Evolutionary conservation across 2,329 filamentous ascomycete genomes (phyloP).

Genomic region (Nemania sp.): DNA sequence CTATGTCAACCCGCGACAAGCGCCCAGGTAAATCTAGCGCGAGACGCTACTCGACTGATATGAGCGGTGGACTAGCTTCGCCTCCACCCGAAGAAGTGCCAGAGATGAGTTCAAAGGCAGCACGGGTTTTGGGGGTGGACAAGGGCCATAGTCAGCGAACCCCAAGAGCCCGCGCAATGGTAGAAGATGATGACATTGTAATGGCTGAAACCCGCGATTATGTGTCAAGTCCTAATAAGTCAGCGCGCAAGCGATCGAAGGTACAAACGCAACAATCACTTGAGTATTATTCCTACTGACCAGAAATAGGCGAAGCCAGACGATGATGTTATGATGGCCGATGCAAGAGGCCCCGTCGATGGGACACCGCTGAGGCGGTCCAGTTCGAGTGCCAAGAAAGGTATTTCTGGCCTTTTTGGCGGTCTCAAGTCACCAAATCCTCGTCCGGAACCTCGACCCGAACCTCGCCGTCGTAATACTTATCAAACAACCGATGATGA

Average conservation of each 20-base stretch:
- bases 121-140: conserved; percentile 70
- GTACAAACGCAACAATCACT: conserved; percentile 44
- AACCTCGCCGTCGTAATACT: conserved; percentile 54
- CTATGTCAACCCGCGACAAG: conserved; percentile 69
- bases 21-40: conserved; percentile 63
- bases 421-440: conserved; percentile 54
- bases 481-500: conserved; percentile 57
- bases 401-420: conserved; percentile 64
- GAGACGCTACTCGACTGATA: conserved; percentile 70
- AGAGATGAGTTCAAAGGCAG: conserved; percentile 73
- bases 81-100: conserved; percentile 71
- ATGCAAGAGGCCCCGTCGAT: conserved; percentile 51
- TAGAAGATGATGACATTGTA: conserved; percentile 54
- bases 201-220: conserved; percentile 50
- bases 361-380: conserved; percentile 61
- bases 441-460: conserved; percentile 40
- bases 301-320: conserved; percentile 27
- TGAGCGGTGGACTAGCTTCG: conserved; percentile 66
- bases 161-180: conserved; percentile 45
- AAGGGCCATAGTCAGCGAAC: conserved; percentile 51
- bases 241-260: conserved; percentile 49
- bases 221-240: conserved; percentile 50
- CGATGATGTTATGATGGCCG: conserved; percentile 63
- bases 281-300: conserved; percentile 21
- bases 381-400: conserved; percentile 65